Evolutionary conservation across 192 early-diverging fungal genomes (phyloP).

Genomic region (Coemansia sp.): DNA sequence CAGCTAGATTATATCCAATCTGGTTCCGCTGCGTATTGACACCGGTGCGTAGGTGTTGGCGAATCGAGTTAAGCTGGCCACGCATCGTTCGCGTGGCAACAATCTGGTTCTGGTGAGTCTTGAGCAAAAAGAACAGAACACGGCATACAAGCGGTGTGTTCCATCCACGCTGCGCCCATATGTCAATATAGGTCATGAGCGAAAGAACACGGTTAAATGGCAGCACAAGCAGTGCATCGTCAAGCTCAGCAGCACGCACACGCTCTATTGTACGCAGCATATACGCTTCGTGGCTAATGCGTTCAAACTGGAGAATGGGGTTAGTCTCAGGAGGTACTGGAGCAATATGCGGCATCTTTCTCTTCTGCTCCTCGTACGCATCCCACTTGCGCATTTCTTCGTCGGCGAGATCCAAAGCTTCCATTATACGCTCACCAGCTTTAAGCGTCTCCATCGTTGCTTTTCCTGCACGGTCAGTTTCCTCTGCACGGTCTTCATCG

Average conservation of each 20-base stretch:
- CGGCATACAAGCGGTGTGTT: conserved; percentile 79
- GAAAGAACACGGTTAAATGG: conserved; percentile 79
- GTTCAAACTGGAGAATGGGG: conserved; percentile 68
- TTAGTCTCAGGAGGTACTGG: conserved; percentile 57
- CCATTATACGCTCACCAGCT: conserved; percentile 91
- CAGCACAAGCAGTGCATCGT: conserved; percentile 86
- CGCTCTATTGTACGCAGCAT: conserved; percentile 76
- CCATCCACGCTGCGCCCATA: conserved; percentile 82
- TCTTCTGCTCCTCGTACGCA: conserved; percentile 59
- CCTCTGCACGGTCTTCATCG: conserved; percentile 57
- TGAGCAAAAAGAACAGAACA: conserved; percentile 81
- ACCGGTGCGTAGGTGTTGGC: conserved; percentile 60
- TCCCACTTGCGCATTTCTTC: conserved; percentile 72
- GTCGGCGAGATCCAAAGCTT: conserved; percentile 88
- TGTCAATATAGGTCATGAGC: conserved; percentile 74
- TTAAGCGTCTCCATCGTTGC: conserved; percentile 94
- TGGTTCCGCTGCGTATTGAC: conserved; percentile 75
- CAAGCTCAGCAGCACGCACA: conserved; percentile 82
- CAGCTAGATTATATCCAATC: conserved; percentile 90
- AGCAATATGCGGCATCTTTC: conserved; percentile 39
- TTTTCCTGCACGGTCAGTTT: conserved; percentile 75
- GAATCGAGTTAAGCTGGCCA: conserved; percentile 70
- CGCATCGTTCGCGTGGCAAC: conserved; percentile 79
- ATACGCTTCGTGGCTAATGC: conserved; percentile 72
- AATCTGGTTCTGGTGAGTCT: conserved; percentile 88